These are phyloP conservation scores for Phytophthora meadii DNA, from an alignment of 352 stramenopile genomes.

Conservation along the genomic window DNA sequence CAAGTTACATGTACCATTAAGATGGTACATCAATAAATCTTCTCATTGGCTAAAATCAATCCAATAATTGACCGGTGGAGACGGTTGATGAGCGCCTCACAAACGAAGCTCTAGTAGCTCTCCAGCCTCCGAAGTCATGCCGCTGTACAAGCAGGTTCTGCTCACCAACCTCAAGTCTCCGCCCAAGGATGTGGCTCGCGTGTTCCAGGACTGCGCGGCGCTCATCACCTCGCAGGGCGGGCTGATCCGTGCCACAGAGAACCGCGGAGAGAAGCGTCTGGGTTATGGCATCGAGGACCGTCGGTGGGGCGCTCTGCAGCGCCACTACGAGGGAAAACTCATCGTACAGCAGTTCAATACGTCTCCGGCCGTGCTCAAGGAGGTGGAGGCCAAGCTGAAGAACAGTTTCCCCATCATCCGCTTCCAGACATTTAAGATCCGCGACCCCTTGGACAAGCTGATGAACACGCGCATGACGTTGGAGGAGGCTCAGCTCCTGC, in stretches of 20 bases:
- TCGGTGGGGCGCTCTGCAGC: slow-evolving; percentile 85
- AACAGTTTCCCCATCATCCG: slow-evolving; percentile 86
- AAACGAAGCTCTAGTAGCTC: slow-evolving; percentile 8
- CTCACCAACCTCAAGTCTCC: slow-evolving; percentile 89
- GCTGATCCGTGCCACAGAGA: slow-evolving; percentile 80
- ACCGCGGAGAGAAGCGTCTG: slow-evolving; percentile 84
- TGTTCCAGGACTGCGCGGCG: slow-evolving; percentile 84
- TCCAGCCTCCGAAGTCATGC: slow-evolving; percentile 47
- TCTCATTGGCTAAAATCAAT: slow-evolving; percentile 24
- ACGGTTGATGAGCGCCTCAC: slow-evolving; percentile 12
- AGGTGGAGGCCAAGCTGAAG: slow-evolving; percentile 86
- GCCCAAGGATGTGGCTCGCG: slow-evolving; percentile 80
- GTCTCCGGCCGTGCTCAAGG: slow-evolving; percentile 67
- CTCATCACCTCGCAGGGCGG: slow-evolving; percentile 73
- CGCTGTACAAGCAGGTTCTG: slow-evolving; percentile 91
- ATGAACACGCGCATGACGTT: slow-evolving; percentile 86
- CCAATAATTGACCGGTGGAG: slow-evolving; percentile 31
- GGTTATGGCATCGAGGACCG: slow-evolving; percentile 88
- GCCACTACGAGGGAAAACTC: slow-evolving; percentile 87
- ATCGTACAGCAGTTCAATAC: slow-evolving; percentile 90
- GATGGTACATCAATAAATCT: background rate
- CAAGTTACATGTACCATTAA: slow-evolving; percentile 1
- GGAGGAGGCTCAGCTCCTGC: slow-evolving; percentile 58
- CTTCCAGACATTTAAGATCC: slow-evolving; percentile 89
- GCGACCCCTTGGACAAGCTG: slow-evolving; percentile 80